phyloP scores from a whole-genome alignment of 768 basidiomycete species.

The Termitomyces sp. region DNA sequence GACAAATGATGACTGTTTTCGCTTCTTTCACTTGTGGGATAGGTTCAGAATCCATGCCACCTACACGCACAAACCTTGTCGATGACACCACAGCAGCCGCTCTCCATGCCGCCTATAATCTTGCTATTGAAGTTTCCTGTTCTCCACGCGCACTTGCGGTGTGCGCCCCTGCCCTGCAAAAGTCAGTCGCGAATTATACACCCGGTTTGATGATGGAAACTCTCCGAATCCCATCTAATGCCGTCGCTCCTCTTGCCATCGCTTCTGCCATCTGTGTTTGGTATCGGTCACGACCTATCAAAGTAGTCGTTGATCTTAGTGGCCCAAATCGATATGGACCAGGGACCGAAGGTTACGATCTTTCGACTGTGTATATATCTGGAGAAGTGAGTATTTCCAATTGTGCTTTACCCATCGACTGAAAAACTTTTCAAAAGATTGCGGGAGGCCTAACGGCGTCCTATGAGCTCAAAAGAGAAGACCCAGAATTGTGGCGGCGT shows the following conservation, averaged over 20 bases:
- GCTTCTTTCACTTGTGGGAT: neutral
- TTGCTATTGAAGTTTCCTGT: neutral
- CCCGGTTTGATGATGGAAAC: neutral
- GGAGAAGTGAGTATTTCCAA: neutral
- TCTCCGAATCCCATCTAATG: neutral
- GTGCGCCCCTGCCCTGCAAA: neutral
- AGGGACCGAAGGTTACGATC: neutral
- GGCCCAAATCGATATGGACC: neutral
- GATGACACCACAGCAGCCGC: neutral
- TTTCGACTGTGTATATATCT: neutral
- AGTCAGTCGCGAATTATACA: neutral
- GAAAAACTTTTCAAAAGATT: neutral
- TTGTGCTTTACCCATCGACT: too few species aligned
- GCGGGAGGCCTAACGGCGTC: neutral
- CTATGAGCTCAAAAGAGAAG: neutral
- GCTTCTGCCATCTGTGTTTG: neutral
- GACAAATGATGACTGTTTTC: neutral
- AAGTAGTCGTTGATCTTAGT: neutral
- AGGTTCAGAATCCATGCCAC: neutral
- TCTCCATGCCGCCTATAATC: neutral
- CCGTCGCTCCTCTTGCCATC: neutral
- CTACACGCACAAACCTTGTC: neutral
- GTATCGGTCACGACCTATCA: neutral
- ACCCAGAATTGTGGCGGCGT: neutral
- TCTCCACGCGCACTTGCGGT: neutral